These are phyloP conservation scores for Fomitopsis pinicola DNA, from an alignment of 1,284 basidiomycete genomes.

Conservation along the genomic window DNA sequence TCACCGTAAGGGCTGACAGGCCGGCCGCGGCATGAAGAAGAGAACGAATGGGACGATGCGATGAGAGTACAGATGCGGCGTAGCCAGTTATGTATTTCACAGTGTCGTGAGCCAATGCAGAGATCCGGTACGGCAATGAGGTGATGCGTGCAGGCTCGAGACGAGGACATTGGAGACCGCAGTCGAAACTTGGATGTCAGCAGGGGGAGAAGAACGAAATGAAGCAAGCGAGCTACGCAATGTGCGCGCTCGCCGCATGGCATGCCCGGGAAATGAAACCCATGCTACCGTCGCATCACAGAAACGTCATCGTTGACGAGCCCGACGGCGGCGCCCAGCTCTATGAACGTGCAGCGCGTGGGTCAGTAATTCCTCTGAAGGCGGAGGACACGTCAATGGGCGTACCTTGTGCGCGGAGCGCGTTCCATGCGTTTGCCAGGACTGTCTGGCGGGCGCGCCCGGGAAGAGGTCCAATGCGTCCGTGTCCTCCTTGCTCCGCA, in stretches of 20 bases:
- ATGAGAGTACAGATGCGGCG: background rate
- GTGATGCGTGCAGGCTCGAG: background rate
- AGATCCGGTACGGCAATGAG: background rate
- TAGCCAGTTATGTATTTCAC: background rate
- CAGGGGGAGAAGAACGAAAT: background rate
- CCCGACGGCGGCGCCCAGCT: constrained; percentile 22
- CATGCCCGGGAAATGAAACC: background rate
- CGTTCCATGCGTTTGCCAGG: constrained; percentile 21
- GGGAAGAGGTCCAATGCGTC: constrained; percentile 21
- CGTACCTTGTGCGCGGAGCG: constrained; percentile 17
- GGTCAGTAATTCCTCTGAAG: too few relatives aligned
- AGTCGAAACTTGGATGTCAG: background rate
- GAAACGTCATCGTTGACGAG: constrained; percentile 4
- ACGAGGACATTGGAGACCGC: background rate
- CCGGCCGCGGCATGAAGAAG: background rate
- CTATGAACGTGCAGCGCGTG: constrained; percentile 3
- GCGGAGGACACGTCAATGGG: background rate
- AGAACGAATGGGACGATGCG: background rate
- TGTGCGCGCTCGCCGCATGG: background rate
- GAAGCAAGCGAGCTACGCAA: background rate
- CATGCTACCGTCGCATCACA: background rate
- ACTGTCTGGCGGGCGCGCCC: constrained; percentile 5
- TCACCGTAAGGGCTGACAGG: background rate
- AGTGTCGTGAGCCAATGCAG: background rate
- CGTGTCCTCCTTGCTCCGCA: constrained; percentile 24